Evolutionary conservation across 23 red algal species (phyloP), one percentile per base, ranked within the genome.

Genomic region (Porphyridium purpureum): DNA sequence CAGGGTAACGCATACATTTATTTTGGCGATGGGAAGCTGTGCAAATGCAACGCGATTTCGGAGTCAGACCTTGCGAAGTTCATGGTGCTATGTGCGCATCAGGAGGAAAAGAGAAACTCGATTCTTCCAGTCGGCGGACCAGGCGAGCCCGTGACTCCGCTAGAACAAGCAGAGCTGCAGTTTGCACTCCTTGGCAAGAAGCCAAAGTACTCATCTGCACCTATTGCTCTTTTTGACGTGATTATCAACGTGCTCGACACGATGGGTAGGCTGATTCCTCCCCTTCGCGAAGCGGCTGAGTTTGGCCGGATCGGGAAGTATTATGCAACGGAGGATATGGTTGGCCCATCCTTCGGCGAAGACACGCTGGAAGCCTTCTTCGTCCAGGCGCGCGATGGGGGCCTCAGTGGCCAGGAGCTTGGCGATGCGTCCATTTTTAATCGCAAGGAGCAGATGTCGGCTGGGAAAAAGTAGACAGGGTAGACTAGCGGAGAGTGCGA

Each of bases 281-380:
- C 36, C 3, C 8, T 68, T 17, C 42, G 30, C 9, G 77, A 83
- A 31, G 66, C 33, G 7, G 77, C 64, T 21, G 77, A 83, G 38
- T 83, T 73, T 64, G 77, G 59, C 8, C 51, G 34, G 44, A 83
- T 83, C 54, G 77, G 77, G 20, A 27, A 35, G 20, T 83, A 83
- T 31, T 83, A 83, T 40, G 77, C 77, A 4, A 62, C 65, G 6
- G 67, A 83, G 33, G 77, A 83, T 66, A 83, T 83, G 77, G 66
- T 83, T 1, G 77, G 27, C 1, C 66, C 64, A 36, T 32, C 31
- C 1, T 83, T 29, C 19, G 77, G 77, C 3, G 50, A 62, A 5
- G 77, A 83, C 24, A 72, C 66, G 2, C 49, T 83, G 38, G 77
- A 83, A 46, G 9, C 24, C 21, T 83, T 83, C 48, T 83, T 83